Evolutionary conservation across 495 filamentous ascomycete species (phyloP), one percentile per base, ranked within the genome.

Genomic region (Cairneyella variabilis): DNA sequence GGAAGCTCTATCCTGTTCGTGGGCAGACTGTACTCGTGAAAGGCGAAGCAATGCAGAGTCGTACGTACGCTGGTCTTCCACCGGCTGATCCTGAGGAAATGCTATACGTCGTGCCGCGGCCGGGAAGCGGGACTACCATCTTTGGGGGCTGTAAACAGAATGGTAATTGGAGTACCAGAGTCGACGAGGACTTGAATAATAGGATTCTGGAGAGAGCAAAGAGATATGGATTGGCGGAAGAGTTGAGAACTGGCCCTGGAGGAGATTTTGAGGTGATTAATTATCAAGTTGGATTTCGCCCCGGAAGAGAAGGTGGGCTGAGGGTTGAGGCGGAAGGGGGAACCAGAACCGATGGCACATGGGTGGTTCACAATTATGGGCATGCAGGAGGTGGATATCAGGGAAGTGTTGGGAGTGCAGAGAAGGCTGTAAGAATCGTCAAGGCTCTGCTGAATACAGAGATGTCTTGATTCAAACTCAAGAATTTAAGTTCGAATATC

Each of bases 91-190:
- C 32, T 2, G 26, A 42, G 7, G 54, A 57, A 18, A 6, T 57
- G 17, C 6, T 25, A 0, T 61, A 57, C 48, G 47, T 51, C 1
- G 58, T 62, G 48, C 54, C 55, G 6, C 27, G 59, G 4, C 46
- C 55, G 1, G 50, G 54, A 7, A 32, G 68, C 71, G 66, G 50
- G 44, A 68, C 59, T 42, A 62, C 59, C 10, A 56, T 62, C 36
- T 25, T 62, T 1, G 59, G 59, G 16, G 59, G 59, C 14, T 61
- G 54, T 41, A 61, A 61, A 27, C 43, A 61, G 26, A 27, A 5
- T 26, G 59, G 54, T 0, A 50, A 53, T 32, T 61, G 44, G 42
- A 30, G 51, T 23, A 11, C 23, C 2, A 18, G 25, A 3, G 39
- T 56, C 6, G 59, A 61, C 50, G 46, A 51, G 20, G 18, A 22